These are phyloP conservation scores for Cyberlindnera amylophila DNA, from an alignment of 805 yeast genomes.

Conservation along the genomic window DNA sequence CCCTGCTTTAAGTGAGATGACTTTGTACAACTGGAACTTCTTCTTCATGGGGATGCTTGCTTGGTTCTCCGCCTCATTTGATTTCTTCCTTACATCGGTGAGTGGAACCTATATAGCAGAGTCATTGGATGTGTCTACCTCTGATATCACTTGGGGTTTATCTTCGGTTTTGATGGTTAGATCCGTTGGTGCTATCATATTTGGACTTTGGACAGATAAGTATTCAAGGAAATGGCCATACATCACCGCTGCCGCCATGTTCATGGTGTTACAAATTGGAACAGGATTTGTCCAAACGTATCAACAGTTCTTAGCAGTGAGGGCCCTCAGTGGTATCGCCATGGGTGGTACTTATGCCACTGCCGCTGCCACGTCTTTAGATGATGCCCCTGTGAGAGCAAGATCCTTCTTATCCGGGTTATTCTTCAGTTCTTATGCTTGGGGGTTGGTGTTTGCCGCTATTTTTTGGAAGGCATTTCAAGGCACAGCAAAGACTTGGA, in stretches of 20 bases:
- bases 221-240: conserved; percentile 69
- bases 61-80: conserved; percentile 75
- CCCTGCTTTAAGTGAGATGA: conserved; percentile 36
- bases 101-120: conserved; percentile 50
- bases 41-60: conserved; percentile 57
- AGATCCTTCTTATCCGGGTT: conserved; percentile 62
- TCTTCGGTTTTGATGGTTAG: conserved; percentile 70
- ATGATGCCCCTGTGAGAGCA: conserved; percentile 59
- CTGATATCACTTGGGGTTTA: conserved; percentile 67
- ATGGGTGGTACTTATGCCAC: conserved; percentile 50
- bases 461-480: conserved; percentile 61
- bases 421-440: conserved; percentile 55
- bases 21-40: conserved; percentile 47
- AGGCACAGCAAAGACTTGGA: conserved; percentile 54
- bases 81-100: conserved; percentile 63
- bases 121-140: conserved; percentile 40
- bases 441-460: conserved; percentile 63
- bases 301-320: conserved; percentile 55
- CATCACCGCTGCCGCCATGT: conserved; percentile 46
- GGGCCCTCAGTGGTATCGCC: conserved; percentile 57
- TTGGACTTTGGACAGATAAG: conserved; percentile 60
- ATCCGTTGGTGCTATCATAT: conserved; percentile 64
- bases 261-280: conserved; percentile 56
- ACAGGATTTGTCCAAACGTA: conserved; percentile 58
- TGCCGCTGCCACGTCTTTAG: conserved; percentile 46